Percentiles rank a stretch among this genome's conserved stretches.
These are phyloP conservation scores for Microcyclospora pomicola DNA, from an alignment of 2,329 filamentous ascomycete genomes.

Conservation along the genomic window DNA sequence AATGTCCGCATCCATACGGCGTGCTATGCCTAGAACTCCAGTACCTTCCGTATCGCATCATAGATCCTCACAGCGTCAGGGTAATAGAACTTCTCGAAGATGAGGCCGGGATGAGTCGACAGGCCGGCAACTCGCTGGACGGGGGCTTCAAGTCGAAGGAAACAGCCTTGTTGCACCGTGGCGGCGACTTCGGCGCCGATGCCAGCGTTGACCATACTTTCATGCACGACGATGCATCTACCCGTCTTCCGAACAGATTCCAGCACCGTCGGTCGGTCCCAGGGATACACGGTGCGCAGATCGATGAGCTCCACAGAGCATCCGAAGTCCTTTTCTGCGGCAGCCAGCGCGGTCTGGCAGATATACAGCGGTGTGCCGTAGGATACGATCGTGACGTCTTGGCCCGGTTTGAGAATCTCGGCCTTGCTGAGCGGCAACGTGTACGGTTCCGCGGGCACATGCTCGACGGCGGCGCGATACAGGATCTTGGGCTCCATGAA, in stretches of 20 bases:
- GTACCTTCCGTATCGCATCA: slow-evolving; percentile 33
- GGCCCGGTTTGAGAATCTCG: slow-evolving; percentile 67
- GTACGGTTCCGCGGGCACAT: slow-evolving; percentile 70
- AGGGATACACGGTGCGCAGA: slow-evolving; percentile 76
- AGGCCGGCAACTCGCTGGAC: slow-evolving; percentile 78
- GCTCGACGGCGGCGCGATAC: slow-evolving; percentile 81
- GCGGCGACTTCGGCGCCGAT: slow-evolving; percentile 82
- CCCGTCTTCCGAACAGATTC: slow-evolving; percentile 79
- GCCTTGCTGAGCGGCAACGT: slow-evolving; percentile 76
- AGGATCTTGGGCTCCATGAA: slow-evolving; percentile 93
- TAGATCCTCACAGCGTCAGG: slow-evolving; percentile 67
- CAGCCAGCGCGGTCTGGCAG: slow-evolving; percentile 62
- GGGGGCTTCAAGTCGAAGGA: slow-evolving; percentile 70
- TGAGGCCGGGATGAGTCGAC: slow-evolving; percentile 68
- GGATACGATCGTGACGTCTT: slow-evolving; percentile 68
- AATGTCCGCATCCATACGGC: too few relatives aligned
- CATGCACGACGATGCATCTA: slow-evolving; percentile 74
- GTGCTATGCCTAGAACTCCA: slow-evolving; percentile 27
- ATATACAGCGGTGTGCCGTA: slow-evolving; percentile 85
- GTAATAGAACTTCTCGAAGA: slow-evolving; percentile 58
- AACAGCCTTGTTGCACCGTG: slow-evolving; percentile 76
- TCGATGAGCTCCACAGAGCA: slow-evolving; percentile 77
- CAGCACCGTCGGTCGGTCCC: slow-evolving; percentile 71
- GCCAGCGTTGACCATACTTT: slow-evolving; percentile 81
- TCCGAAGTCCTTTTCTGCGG: slow-evolving; percentile 60